Conservation (phyloP, 345 rosid genomes). For the Lumnitzera littorea region DNA sequence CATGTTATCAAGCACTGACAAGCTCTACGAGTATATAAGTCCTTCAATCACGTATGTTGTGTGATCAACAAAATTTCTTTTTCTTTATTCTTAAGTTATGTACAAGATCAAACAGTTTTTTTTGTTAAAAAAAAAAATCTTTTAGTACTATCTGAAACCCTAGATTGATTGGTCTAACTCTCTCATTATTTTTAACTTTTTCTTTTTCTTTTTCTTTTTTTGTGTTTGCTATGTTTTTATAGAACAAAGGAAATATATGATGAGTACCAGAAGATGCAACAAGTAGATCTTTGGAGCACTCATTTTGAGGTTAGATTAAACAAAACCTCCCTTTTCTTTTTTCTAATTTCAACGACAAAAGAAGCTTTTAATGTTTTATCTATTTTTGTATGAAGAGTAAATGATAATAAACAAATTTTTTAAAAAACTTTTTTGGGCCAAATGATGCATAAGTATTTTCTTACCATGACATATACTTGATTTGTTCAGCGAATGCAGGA, state of each 20-base stretch:
- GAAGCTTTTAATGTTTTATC: no score
- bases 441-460: background rate
- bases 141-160: background rate
- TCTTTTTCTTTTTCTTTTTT: background rate
- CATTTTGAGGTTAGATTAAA: conserved; percentile 32
- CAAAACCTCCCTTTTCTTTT: no score
- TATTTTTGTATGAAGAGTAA: no score
- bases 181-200: background rate
- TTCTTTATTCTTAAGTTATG: no score
- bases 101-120: no score
- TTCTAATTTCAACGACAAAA: no score
- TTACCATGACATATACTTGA: background rate
- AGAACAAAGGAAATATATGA: conserved; percentile 43
- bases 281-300: conserved; percentile 45
- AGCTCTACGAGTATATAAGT: conserved; percentile 44
- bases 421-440: no score
- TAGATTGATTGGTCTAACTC: background rate
- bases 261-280: conserved; percentile 39
- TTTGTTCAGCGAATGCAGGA: conserved; percentile 52
- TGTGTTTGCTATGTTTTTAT: background rate
- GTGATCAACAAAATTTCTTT: no score
- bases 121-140: no score
- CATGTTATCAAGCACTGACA: conserved; percentile 44
- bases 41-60: conserved; percentile 29
- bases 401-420: no score